A percentile compares a stretch with the other conserved stretches of the same genome.
phyloP scores from a whole-genome alignment of 768 basidiomycete genomes.

The Naganishia vaughanmartiniae region DNA sequence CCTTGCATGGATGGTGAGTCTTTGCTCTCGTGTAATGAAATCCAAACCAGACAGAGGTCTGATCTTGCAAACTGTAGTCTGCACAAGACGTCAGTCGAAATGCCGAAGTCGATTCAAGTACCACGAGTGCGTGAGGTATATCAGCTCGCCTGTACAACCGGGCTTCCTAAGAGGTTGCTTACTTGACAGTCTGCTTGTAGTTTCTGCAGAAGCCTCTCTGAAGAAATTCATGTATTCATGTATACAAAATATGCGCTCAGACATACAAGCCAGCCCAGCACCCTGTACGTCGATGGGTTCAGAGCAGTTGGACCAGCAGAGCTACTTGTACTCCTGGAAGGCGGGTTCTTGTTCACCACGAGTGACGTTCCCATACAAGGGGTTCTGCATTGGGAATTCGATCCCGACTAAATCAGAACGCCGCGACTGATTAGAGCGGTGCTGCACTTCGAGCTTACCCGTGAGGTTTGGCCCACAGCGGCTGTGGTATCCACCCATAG shows the following conservation, averaged over 20 bases:
- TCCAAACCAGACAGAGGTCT: no score
- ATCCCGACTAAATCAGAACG: neutral
- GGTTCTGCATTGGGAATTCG: neutral
- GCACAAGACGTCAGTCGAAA: no score
- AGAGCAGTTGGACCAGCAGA: neutral
- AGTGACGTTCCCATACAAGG: constrained; percentile 17
- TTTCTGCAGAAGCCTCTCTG: neutral
- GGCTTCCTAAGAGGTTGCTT: no score
- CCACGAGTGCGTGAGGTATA: no score
- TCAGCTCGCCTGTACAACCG: no score
- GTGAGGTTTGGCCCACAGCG: constrained; percentile 45
- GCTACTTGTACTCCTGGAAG: constrained; percentile 5
- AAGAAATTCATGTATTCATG: neutral
- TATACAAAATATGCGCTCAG: neutral
- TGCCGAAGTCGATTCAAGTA: no score
- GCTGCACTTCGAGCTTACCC: constrained; percentile 34
- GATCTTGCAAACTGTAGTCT: no score
- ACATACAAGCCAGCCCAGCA: neutral
- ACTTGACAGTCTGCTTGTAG: no score
- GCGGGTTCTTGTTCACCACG: constrained; percentile 7
- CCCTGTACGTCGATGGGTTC: neutral
- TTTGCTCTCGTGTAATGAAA: no score
- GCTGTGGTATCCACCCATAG: constrained; percentile 48
- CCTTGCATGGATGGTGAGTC: no score
- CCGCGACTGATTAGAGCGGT: neutral